Percentiles rank a stretch among this genome's conserved stretches.
Evolutionary conservation across 306 rosid genomes (phyloP).

Genomic region (Luffa aegyptiaca): DNA sequence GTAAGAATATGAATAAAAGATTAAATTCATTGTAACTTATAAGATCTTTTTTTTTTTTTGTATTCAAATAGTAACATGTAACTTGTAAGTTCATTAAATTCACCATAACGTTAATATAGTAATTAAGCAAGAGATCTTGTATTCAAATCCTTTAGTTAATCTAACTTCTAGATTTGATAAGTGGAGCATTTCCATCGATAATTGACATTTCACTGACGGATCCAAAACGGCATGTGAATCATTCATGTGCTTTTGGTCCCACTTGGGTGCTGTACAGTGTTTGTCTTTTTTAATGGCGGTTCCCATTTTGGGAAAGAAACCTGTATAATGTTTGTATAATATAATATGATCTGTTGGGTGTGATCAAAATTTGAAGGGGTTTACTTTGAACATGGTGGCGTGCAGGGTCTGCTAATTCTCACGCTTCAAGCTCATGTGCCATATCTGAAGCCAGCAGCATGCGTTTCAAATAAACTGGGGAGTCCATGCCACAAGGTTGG

Average conservation of each 20-base stretch:
- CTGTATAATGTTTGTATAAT: background rate
- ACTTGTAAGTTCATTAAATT: no score
- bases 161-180: background rate
- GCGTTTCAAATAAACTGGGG: slow-evolving; percentile 21
- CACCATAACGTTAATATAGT: no score
- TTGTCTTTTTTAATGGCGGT: background rate
- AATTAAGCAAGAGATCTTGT: no score
- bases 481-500: slow-evolving; percentile 37
- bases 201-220: background rate
- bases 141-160: no score
- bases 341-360: background rate
- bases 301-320: background rate
- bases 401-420: slow-evolving; percentile 63
- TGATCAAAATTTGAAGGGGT: background rate
- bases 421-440: slow-evolving; percentile 68
- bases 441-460: slow-evolving; percentile 50
- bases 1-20: background rate
- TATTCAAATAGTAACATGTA: no score
- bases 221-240: background rate
- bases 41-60: no score
- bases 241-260: background rate
- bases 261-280: background rate
- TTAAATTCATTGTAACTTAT: background rate
- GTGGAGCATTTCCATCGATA: slow-evolving; percentile 1
- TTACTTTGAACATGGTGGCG: slow-evolving; percentile 1